Percentiles rank a stretch among this genome's conserved stretches.
Conservation (phyloP, 306 rosid genomes). For the Abrus pulchellus region DNA sequence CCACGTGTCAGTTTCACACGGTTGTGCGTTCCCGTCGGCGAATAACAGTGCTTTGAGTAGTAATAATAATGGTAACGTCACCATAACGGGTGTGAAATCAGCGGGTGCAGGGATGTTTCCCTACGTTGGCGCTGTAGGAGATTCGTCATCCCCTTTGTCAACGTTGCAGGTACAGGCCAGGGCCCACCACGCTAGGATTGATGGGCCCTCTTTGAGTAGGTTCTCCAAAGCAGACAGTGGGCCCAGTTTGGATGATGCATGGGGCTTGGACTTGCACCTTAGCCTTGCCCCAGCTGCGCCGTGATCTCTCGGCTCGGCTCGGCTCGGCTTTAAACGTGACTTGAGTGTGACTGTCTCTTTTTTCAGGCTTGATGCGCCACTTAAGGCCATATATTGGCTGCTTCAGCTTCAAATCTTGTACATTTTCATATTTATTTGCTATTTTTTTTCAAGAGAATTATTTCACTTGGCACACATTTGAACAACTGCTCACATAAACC, state of each 20-base stretch:
- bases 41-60: background rate
- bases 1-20: constrained; percentile 96
- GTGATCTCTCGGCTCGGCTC: constrained; percentile 49
- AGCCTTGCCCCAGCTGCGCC: constrained; percentile 86
- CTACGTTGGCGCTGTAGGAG: constrained; percentile 67
- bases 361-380: constrained; percentile 27
- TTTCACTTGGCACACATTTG: constrained; percentile 45
- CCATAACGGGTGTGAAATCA: constrained; percentile 50
- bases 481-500: constrained; percentile 25
- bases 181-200: constrained; percentile 65
- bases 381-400: constrained; percentile 26
- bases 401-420: constrained; percentile 59
- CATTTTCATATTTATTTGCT: constrained; percentile 61
- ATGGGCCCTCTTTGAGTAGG: constrained; percentile 84
- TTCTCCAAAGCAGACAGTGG: constrained; percentile 75
- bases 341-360: constrained; percentile 26
- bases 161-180: constrained; percentile 62
- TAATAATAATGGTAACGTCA: background rate
- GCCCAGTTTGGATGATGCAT: constrained; percentile 77
- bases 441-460: constrained; percentile 40
- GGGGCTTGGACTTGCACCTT: constrained; percentile 92
- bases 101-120: constrained; percentile 56
- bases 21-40: constrained; percentile 69
- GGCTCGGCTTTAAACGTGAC: constrained; percentile 8
- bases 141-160: constrained; percentile 62